Evolutionary conservation across 208 protist species (phyloP).

Genomic region (Crithidia mellificae): DNA sequence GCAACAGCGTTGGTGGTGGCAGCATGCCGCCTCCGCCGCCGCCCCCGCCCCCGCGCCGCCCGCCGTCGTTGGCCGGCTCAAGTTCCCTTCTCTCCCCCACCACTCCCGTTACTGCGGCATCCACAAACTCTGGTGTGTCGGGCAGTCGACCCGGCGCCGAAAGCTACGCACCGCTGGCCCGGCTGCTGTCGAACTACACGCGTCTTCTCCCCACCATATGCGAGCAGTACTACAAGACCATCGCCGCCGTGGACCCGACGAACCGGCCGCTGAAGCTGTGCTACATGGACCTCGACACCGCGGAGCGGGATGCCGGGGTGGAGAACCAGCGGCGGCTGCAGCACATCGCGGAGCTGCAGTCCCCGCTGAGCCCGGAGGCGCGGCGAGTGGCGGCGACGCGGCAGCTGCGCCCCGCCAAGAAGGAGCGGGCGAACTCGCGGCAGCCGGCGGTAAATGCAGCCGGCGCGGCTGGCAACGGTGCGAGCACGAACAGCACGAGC

Average conservation of each 20-base stretch:
- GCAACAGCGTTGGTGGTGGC: too few species aligned
- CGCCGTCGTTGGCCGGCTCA: neutral
- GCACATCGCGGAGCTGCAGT: constrained; percentile 42
- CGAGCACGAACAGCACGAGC: neutral
- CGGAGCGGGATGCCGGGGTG: constrained; percentile 37
- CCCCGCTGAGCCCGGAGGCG: constrained; percentile 48
- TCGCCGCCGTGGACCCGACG: constrained; percentile 23
- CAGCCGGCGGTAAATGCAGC: too few species aligned
- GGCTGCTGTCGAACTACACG: constrained; percentile 52
- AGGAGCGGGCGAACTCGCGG: constrained; percentile 25
- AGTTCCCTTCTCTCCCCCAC: constrained; percentile 2
- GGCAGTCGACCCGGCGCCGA: neutral
- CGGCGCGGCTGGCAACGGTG: too few species aligned
- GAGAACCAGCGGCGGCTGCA: constrained; percentile 72
- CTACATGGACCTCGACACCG: constrained; percentile 71
- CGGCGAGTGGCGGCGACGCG: constrained; percentile 32
- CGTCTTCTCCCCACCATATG: constrained; percentile 60
- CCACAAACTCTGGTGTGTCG: neutral
- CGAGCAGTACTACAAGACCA: constrained; percentile 68
- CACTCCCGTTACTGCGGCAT: neutral
- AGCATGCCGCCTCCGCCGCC: too few species aligned
- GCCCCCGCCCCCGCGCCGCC: neutral
- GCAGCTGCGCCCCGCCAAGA: constrained; percentile 34
- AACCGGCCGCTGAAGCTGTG: constrained; percentile 37
- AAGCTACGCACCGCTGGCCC: constrained; percentile 24